A percentile compares a stretch with the other conserved stretches of the same genome.
Evolutionary conservation across 768 basidiomycete species (phyloP).

Genomic region (Tephrocybe sp.): DNA sequence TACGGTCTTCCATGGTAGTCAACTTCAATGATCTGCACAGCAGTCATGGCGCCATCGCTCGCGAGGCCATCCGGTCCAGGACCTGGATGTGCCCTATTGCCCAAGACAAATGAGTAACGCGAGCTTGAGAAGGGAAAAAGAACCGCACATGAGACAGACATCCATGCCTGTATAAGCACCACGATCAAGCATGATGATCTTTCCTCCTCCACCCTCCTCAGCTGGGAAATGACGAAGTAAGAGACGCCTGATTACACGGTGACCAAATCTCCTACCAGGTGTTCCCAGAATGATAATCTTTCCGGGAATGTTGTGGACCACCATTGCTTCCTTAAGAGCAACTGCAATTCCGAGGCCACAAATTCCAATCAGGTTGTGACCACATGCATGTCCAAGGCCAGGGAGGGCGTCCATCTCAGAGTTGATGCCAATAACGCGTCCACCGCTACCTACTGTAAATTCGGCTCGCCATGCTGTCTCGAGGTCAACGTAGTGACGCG

Average conservation of each 20-base stretch:
- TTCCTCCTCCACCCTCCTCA: slow-evolving; percentile 79
- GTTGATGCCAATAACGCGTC: slow-evolving; percentile 72
- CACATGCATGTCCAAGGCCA: slow-evolving; percentile 66
- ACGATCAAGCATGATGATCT: slow-evolving; percentile 66
- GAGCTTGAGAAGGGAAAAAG: background rate
- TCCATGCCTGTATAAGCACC: slow-evolving; percentile 84
- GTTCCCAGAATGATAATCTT: slow-evolving; percentile 76
- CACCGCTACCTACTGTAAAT: slow-evolving; percentile 55
- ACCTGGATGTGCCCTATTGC: slow-evolving; percentile 75
- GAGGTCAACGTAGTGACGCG: slow-evolving; percentile 65
- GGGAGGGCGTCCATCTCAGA: slow-evolving; percentile 73
- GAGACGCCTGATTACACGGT: too few species aligned
- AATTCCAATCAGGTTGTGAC: slow-evolving; percentile 81
- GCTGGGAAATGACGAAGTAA: too few species aligned
- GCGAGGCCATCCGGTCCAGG: too few species aligned
- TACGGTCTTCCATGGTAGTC: too few species aligned
- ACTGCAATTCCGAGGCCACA: slow-evolving; percentile 74
- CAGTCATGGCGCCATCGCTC: too few species aligned
- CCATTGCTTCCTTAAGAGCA: slow-evolving; percentile 66
- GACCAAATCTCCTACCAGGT: too few species aligned
- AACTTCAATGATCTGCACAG: too few species aligned
- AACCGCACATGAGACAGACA: slow-evolving; percentile 65
- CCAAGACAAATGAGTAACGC: background rate
- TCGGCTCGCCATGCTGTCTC: slow-evolving; percentile 79
- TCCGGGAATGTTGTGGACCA: slow-evolving; percentile 59